Evolutionary conservation across 2,329 filamentous ascomycete species (phyloP).

Genomic region (Thyridium curvatum): DNA sequence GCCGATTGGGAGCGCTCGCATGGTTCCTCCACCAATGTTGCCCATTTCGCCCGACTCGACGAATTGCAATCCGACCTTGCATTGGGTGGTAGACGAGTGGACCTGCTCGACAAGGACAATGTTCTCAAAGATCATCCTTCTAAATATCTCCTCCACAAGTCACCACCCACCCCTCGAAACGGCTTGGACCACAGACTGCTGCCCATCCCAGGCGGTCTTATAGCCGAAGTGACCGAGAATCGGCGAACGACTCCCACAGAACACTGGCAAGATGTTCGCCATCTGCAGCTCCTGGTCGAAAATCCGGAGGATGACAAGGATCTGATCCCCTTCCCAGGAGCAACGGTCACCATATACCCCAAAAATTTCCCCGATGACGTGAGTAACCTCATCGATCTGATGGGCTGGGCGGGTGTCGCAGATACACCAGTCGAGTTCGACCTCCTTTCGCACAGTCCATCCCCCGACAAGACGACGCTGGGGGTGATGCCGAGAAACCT

Average conservation of each 20-base stretch:
- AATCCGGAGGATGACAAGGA: constrained; percentile 12
- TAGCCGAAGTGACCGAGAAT: constrained; percentile 51
- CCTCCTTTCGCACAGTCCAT: too few species aligned
- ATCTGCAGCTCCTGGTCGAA: constrained; percentile 55
- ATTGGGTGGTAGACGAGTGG: constrained; percentile 10
- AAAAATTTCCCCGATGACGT: constrained; percentile 83
- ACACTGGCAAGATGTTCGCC: constrained; percentile 94
- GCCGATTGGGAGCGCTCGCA: constrained; percentile 12
- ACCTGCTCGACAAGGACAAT: constrained; percentile 26
- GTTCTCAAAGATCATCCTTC: constrained; percentile 25
- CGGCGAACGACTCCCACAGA: constrained; percentile 62
- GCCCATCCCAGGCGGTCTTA: constrained; percentile 49
- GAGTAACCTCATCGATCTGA: constrained; percentile 67
- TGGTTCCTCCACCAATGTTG: constrained; percentile 6
- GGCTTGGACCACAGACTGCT: constrained; percentile 29
- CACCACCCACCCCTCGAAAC: not conserved
- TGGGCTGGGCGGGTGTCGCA: constrained; percentile 71
- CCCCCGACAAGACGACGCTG: not conserved
- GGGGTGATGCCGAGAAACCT: constrained; percentile 5
- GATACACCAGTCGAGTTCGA: constrained; percentile 58
- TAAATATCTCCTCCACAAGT: constrained; percentile 22
- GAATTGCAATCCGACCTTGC: constrained; percentile 10
- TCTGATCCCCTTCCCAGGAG: constrained; percentile 56
- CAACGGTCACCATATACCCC: constrained; percentile 75
- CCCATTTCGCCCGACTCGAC: constrained; percentile 15